These are phyloP conservation scores for Globisporangium paddicum DNA, from an alignment of 352 stramenopile genomes.

Conservation along the genomic window DNA sequence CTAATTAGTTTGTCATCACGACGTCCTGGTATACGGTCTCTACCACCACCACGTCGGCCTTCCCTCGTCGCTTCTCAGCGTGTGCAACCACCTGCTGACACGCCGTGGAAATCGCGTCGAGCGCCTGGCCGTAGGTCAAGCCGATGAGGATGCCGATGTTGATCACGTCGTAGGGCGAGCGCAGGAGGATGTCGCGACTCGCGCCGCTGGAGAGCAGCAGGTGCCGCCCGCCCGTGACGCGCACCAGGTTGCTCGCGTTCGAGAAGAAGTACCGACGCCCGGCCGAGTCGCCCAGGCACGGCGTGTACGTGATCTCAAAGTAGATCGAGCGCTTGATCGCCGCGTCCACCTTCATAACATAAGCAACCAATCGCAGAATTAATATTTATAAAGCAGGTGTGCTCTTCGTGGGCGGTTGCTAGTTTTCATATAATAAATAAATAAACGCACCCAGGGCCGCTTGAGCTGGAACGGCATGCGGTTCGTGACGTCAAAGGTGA, in stretches of 20 bases:
- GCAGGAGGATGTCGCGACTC: slow-evolving; percentile 69
- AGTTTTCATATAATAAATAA: background rate
- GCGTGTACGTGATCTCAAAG: slow-evolving; percentile 81
- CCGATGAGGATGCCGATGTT: slow-evolving; percentile 74
- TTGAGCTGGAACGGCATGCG: slow-evolving; percentile 77
- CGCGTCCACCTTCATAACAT: slow-evolving; percentile 37
- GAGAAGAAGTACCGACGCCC: slow-evolving; percentile 84
- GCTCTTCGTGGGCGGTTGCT: background rate
- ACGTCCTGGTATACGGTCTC: slow-evolving; percentile 23
- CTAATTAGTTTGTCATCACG: slow-evolving; percentile 36
- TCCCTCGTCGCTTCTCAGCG: slow-evolving; percentile 47
- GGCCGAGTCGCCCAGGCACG: slow-evolving; percentile 68
- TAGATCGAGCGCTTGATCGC: slow-evolving; percentile 68
- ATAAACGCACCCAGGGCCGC: slow-evolving; percentile 50
- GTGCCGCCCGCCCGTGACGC: slow-evolving; percentile 60
- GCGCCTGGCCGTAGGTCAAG: slow-evolving; percentile 63
- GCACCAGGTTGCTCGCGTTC: slow-evolving; percentile 76
- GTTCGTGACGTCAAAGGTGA: slow-evolving; percentile 80
- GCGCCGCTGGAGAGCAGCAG: slow-evolving; percentile 70
- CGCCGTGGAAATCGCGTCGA: slow-evolving; percentile 61
- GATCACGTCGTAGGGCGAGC: slow-evolving; percentile 76
- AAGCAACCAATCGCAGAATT: background rate
- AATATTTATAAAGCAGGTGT: background rate
- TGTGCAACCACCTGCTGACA: slow-evolving; percentile 53
- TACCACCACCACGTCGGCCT: slow-evolving; percentile 39